Base-by-base conservation (phyloP, 805 yeast genomes). In the Kazachstania viticola region DNA sequence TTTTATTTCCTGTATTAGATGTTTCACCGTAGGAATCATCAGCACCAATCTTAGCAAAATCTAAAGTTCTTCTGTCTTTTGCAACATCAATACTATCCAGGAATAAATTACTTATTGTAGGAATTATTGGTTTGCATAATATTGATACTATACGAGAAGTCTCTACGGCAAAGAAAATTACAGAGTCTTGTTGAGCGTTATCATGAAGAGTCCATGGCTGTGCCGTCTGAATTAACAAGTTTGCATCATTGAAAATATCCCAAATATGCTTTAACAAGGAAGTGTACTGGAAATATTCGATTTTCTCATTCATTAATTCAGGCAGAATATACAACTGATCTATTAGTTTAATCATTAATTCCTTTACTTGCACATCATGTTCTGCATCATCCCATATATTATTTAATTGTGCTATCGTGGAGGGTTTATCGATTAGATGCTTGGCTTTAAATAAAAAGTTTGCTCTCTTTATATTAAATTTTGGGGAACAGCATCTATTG, bases 81-180 rank as follows among this genome's bases (percentile, higher is more conserved):
- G 28, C 19, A 2, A 84, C 93, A 9, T 65, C 70, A 32, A 88
- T 51, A 33, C 82, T 61, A 46, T 79, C 78, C 13, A 88, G 60
- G 4, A 83, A 58, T 9, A 58, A 55, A 0, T 46, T 39, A 0
- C 94, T 55, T 31, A 84, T 61, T 3, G 59, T 58, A 0, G 97
- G 96, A 25, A 81, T 73, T 17, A 88, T 64, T 2, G 95, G 83
- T 36, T 69, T 75, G 21, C 79, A 61, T 22, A 81, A 48, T 6
- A 88, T 74, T 1, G 88, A 65, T 9, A 70, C 46, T 1, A 82
- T 67, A 35, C 97, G 65, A 12, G 76, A 64, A 1, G 74, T 67
- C 43, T 88, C 97, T 7, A 81, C 69, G 1, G 83, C 78, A 7
- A 70, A 46, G 38, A 69, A 73, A 2, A 87, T 71, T 11, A 74